Percentiles rank a stretch among this genome's conserved stretches.
These are phyloP conservation scores for Thalassia testudinum DNA, from an alignment of 116 monocot species.

Conservation along the genomic window DNA sequence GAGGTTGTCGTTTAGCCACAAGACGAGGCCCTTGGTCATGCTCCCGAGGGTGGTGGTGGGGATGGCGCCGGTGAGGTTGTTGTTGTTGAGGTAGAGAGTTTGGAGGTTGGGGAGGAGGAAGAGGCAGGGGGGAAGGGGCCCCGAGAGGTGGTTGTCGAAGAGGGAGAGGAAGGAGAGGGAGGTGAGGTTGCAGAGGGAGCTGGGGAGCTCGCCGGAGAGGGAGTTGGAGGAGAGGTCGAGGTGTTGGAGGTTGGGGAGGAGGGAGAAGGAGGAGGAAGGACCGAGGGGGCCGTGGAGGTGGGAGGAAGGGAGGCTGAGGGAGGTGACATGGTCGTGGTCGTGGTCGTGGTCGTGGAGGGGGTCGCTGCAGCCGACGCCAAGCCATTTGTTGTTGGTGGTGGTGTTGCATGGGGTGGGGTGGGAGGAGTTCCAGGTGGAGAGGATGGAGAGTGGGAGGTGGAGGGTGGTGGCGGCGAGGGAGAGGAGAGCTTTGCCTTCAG, in stretches of 20 bases:
- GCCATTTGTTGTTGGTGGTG: too few species aligned
- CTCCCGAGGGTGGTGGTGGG: conserved; percentile 53
- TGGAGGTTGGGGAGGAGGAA: conserved; percentile 22
- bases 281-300: conserved; percentile 37
- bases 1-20: conserved; percentile 37
- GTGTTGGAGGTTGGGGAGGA: conserved; percentile 26
- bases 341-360: too few species aligned
- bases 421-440: conserved; percentile 54
- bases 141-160: conserved; percentile 41
- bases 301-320: conserved; percentile 21
- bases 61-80: conserved; percentile 36
- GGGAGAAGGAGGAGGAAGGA: too few species aligned
- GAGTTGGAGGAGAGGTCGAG: conserved; percentile 44
- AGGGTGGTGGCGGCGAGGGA: conserved; percentile 41
- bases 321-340: conserved; percentile 14
- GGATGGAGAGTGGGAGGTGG: conserved; percentile 24
- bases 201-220: conserved; percentile 52
- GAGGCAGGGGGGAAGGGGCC: conserved; percentile 24
- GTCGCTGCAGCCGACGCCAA: conserved; percentile 45
- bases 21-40: conserved; percentile 28
- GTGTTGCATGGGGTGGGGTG: conserved; percentile 41
- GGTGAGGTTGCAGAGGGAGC: conserved; percentile 17
- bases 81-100: conserved; percentile 29
- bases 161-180: conserved; percentile 29
- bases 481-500: conserved; percentile 44